Base-by-base conservation (phyloP, 2,329 filamentous ascomycete genomes). In the Xylaria multiplex region DNA sequence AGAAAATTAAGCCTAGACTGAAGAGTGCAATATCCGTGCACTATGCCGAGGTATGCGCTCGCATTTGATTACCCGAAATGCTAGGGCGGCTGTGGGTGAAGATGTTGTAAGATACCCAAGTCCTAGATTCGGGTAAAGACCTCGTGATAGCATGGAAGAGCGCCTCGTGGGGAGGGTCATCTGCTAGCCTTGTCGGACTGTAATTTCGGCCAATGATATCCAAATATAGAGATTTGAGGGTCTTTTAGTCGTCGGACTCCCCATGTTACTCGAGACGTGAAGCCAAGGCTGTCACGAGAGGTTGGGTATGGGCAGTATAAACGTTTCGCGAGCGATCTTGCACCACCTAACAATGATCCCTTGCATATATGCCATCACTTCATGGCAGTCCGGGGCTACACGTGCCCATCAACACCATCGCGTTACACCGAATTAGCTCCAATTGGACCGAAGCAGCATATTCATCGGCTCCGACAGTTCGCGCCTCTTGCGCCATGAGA, bases 261-360 rank as follows among this genome's bases (percentile, higher is more conserved):
- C 11, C 37, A 40, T 40, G 13, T 32, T 24, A 27, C 22, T 24
- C 32, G 13, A 55, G 8, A 42, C 37, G 43, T 27, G 22, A n/a
- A 30, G 53, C 37, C 22, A 16, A 56, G 53, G 24, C 37, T 56
- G 53, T 30, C 53, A 13, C 30, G 27, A 56, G 14, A 27, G 3
- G 14, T 22, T 30, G n/a, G 14, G 27, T 5, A 27, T 27, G 27
- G 27, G 37, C 37, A 16, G 19, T 35, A 27, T 52, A 16, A 32
- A 37, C 53, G 53, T 56, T 43, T 30, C 24, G 37, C 22, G 22
- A 3, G 14, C 22, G 22, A 37, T 19, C 30, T 56, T 24, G 37
- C 53, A 43, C 27, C 30, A 37, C 7, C 30, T 53, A 37, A 54
- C 52, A 54, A 54, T 57, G n/a, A 46, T 46, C 40, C 55, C 55